Conservation (phyloP, 805 yeast genomes). For the Kuraishia floccosa region DNA sequence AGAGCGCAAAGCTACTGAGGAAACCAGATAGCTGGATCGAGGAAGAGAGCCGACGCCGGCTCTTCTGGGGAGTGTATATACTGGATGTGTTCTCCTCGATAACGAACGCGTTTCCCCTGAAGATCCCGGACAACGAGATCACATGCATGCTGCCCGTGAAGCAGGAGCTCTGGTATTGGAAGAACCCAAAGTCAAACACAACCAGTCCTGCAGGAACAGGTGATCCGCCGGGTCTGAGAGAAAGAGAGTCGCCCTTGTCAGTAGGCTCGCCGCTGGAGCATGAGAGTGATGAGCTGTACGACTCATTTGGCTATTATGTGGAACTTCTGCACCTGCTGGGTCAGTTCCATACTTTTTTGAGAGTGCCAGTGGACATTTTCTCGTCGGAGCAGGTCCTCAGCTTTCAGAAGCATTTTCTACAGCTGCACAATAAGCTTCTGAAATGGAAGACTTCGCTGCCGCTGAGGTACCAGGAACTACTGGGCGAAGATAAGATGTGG, state of each 20-base stretch:
- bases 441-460: constrained; percentile 9
- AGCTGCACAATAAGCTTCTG: constrained; percentile 5
- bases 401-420: constrained; percentile 8
- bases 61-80: constrained; percentile 21
- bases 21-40: constrained; percentile 24
- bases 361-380: constrained; percentile 8
- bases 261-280: too few relatives aligned
- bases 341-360: constrained; percentile 7
- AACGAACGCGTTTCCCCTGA: constrained; percentile 19
- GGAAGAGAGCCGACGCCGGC: constrained; percentile 21
- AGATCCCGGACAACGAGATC: constrained; percentile 10
- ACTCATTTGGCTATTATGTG: constrained; percentile 11
- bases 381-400: constrained; percentile 7
- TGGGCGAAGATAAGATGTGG: constrained; percentile 5
- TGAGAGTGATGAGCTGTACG: constrained; percentile 7
- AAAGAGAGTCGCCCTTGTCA: not conserved
- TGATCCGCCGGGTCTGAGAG: not conserved
- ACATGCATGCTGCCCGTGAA: constrained; percentile 9
- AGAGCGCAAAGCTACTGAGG: constrained; percentile 8
- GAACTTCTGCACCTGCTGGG: constrained; percentile 9
- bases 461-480: constrained; percentile 4
- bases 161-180: constrained; percentile 8
- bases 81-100: constrained; percentile 24
- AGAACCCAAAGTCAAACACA: not conserved
- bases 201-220: not conserved